Evolutionary conservation across 768 basidiomycete genomes (phyloP).

Genomic region (Phaffia australis): DNA sequence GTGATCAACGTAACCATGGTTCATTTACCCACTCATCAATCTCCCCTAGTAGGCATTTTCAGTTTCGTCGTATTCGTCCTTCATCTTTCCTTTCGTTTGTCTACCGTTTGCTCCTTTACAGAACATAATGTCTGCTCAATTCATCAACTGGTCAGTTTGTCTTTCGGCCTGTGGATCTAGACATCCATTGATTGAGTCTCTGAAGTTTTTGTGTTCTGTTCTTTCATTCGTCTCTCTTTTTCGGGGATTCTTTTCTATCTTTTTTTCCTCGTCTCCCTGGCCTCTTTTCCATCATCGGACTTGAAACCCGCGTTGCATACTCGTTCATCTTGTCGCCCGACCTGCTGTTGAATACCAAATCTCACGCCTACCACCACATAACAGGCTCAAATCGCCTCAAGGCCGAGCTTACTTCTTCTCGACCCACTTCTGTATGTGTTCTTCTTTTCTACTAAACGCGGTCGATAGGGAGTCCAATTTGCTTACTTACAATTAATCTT

Average conservation of each 20-base stretch:
- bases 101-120: background rate
- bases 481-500: background rate
- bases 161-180: too few species aligned
- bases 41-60: too few species aligned
- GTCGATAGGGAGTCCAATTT: background rate
- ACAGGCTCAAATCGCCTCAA: slow-evolving; percentile 23
- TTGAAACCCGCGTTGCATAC: too few species aligned
- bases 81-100: background rate
- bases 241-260: background rate
- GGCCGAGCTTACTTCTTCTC: slow-evolving; percentile 26
- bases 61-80: background rate
- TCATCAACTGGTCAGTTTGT: slow-evolving; percentile 21
- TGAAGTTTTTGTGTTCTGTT: background rate
- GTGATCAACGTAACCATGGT: too few species aligned
- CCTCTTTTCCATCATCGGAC: too few species aligned
- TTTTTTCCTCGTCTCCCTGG: too few species aligned
- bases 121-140: slow-evolving; percentile 16
- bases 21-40: too few species aligned
- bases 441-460: background rate
- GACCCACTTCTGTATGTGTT: slow-evolving; percentile 24
- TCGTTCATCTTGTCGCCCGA: too few species aligned
- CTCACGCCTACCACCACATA: background rate
- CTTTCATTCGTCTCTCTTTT: background rate
- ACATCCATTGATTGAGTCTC: background rate
- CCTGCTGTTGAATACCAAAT: too few species aligned